Evolutionary conservation across 164 flowering plant species (phyloP), one percentile per base, ranked within the genome.

Genomic region (Vitis amurensis): DNA sequence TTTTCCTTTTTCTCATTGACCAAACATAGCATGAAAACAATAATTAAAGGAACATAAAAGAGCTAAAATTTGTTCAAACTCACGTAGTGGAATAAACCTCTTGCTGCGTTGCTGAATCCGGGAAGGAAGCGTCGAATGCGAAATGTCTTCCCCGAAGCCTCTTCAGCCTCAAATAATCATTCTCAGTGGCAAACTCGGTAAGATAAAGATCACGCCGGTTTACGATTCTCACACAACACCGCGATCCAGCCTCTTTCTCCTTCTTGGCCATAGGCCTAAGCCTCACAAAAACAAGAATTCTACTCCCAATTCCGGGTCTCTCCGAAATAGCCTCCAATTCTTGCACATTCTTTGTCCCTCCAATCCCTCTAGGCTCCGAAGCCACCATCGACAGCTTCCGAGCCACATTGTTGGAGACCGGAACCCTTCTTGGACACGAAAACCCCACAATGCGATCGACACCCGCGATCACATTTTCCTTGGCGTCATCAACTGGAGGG

Each of bases 261-360:
- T 87, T 91, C 88, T 80, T 90, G 29, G 78, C 80, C 95, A 91
- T 89, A 0, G 98, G 98, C 77, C 98, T 84, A 13, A 91, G 85
- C 87, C 98, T 89, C 73, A 93, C 97, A 72, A 93, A 93, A 59
- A 91, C 98, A 63, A 85, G 86, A 78, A 93, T 93, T 68, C 91
- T 63, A 74, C 90, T 91, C 47, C 79, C 87, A 57, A 53, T 61
- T 1, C 30, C 74, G 49, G 51, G 14, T 59, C 78, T 83, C 78
- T 81, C 87, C 4, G 80, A 29, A 67, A 71, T 68, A 12, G 59
- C 50, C 70, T 60, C 77, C 64, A 55, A 19, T 62, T 80, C 79
- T 51, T 59, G 75, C 52, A 66, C 66, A 47, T 65, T 69, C 63
- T 63, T 67, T 53, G 10, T 16, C 44, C 50, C 65, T 16, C 47